Percentiles rank a stretch among this genome's conserved stretches.
These are phyloP conservation scores for Saururus chinensis DNA, from an alignment of 164 flowering plant species.

Conservation along the genomic window DNA sequence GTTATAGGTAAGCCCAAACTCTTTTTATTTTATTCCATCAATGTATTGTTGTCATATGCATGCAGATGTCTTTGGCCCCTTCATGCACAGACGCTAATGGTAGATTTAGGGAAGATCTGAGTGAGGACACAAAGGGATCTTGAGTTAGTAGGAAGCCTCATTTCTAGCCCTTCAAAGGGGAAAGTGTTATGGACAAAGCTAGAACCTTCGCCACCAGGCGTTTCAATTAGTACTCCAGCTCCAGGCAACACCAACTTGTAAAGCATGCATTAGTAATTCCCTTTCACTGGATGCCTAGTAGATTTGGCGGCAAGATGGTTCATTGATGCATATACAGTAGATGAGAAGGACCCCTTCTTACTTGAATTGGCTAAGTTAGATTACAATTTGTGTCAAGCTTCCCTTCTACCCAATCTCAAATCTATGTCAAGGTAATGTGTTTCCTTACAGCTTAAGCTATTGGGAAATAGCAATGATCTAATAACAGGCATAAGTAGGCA, in stretches of 20 bases:
- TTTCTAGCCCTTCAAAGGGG: conserved; percentile 22
- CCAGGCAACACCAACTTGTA: conserved; percentile 5
- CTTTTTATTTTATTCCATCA: too few species aligned
- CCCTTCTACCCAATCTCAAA: conserved; percentile 22
- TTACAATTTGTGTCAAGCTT: conserved; percentile 34
- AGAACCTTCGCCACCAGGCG: conserved; percentile 10
- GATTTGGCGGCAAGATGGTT: conserved; percentile 29
- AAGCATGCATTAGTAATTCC: conserved; percentile 26
- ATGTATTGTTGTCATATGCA: too few species aligned
- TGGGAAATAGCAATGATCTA: too few species aligned
- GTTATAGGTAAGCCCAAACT: too few species aligned
- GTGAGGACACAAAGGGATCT: conserved; percentile 17
- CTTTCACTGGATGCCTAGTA: conserved; percentile 22
- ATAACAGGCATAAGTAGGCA: too few species aligned
- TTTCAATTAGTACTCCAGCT: conserved; percentile 10
- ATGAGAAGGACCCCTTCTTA: conserved; percentile 6
- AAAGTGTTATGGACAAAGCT: conserved; percentile 20
- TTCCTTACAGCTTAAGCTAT: too few species aligned
- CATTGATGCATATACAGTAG: conserved; percentile 12
- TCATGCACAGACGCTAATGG: conserved; percentile 23
- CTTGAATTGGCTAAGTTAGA: conserved; percentile 30
- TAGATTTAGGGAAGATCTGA: too few species aligned
- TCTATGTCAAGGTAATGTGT: conserved; percentile 28
- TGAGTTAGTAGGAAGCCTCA: conserved; percentile 36
- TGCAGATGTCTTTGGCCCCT: conserved; percentile 19